A percentile compares a stretch with the other conserved stretches of the same genome.
These are phyloP conservation scores for Lactarius sanguifluus DNA, from an alignment of 768 basidiomycete genomes.

Conservation along the genomic window DNA sequence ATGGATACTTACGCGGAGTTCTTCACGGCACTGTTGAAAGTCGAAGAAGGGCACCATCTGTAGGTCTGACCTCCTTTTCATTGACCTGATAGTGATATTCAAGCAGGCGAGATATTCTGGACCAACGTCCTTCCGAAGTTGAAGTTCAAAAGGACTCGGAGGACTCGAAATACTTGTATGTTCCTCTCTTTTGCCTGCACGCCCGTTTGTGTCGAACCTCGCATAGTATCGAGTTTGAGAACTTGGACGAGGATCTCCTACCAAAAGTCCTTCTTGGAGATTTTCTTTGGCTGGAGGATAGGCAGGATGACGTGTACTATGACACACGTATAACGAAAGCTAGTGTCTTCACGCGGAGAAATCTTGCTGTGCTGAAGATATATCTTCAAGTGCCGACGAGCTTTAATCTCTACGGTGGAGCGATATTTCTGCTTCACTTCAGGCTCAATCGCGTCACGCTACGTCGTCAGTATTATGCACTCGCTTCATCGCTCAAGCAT, in stretches of 20 bases:
- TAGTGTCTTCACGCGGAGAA: background rate
- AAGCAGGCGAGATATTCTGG: conserved; percentile 7
- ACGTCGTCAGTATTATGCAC: conserved; percentile 59
- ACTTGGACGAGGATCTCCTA: conserved; percentile 18
- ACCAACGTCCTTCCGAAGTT: conserved; percentile 2
- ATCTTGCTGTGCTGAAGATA: conserved; percentile 43
- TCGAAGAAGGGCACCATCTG: conserved; percentile 47
- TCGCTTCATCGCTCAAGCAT: conserved; percentile 43
- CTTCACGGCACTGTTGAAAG: conserved; percentile 12
- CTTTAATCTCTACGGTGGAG: conserved; percentile 43
- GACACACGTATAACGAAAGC: conserved; percentile 14
- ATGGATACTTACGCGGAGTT: conserved; percentile 10
- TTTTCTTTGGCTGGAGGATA: conserved; percentile 21
- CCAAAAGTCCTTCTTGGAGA: conserved; percentile 15
- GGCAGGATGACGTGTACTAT: conserved; percentile 17
- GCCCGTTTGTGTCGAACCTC: background rate
- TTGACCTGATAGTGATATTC: conserved; percentile 36
- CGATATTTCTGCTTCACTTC: conserved; percentile 53
- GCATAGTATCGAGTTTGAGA: conserved; percentile 16
- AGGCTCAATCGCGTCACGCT: conserved; percentile 53
- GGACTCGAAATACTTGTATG: background rate
- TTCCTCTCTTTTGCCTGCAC: background rate
- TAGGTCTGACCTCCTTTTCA: conserved; percentile 35
- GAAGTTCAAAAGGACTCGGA: background rate
- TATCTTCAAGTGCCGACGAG: conserved; percentile 46